Conservation (phyloP, 108 stramenopile species). For the Nannochloropsis gaditana region DNA sequence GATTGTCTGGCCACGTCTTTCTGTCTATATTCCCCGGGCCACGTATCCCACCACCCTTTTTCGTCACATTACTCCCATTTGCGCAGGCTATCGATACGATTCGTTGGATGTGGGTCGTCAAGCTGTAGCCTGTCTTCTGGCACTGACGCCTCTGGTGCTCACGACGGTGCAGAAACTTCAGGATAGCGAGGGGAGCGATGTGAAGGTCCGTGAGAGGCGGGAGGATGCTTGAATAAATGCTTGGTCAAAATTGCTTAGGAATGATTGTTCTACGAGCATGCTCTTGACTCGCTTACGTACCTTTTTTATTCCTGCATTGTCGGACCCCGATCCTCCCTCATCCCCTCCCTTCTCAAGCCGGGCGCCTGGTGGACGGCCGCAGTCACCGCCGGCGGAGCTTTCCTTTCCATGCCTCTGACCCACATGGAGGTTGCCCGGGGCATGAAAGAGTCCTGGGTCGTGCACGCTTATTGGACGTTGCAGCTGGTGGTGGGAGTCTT, state of each 20-base stretch:
- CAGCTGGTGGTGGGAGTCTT: not conserved
- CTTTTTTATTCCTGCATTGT: not conserved
- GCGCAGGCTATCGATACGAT: not conserved
- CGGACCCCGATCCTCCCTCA: not conserved
- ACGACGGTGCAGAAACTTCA: not conserved
- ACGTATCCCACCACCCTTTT: too few relatives aligned
- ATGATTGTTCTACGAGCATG: too few relatives aligned
- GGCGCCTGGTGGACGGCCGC: not conserved
- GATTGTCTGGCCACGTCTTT: too few relatives aligned
- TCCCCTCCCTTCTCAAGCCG: not conserved
- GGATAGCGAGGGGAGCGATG: not conserved
- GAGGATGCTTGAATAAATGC: too few relatives aligned
- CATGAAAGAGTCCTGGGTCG: not conserved
- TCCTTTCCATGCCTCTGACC: not conserved
- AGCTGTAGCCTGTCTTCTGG: not conserved
- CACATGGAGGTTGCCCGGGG: not conserved
- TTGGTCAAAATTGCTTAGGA: too few relatives aligned
- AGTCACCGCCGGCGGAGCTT: not conserved
- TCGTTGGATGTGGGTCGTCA: not conserved
- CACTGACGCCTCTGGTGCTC: not conserved
- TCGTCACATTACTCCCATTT: too few relatives aligned
- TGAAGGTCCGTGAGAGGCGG: not conserved
- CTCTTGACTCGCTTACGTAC: too few relatives aligned
- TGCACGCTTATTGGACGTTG: not conserved
- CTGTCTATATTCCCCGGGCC: too few relatives aligned